Conservation (phyloP, 805 yeast genomes). For the Zygotorulaspora sp. region DNA sequence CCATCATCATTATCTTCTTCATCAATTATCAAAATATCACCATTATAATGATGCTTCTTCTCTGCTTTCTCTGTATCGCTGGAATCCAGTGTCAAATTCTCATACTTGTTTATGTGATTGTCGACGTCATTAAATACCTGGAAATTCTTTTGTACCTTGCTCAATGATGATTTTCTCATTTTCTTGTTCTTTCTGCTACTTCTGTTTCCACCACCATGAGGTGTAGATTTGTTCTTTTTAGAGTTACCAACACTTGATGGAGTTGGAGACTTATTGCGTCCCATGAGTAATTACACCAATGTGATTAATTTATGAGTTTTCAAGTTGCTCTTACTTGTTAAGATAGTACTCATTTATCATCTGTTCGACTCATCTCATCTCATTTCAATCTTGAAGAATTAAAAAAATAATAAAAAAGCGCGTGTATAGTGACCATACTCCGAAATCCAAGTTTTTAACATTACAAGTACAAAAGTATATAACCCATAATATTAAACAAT, state of each 20-base stretch:
- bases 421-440: slow-evolving; percentile 7
- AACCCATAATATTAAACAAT: background rate
- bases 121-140: slow-evolving; percentile 27
- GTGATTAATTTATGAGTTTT: no score
- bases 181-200: slow-evolving; percentile 16
- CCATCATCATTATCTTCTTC: slow-evolving; percentile 19
- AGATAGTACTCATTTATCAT: background rate
- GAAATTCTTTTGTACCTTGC: slow-evolving; percentile 28
- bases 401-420: background rate
- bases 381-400: slow-evolving; percentile 3
- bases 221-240: slow-evolving; percentile 6
- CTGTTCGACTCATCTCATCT: slow-evolving; percentile 6
- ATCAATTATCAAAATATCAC: slow-evolving; percentile 11
- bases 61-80: slow-evolving; percentile 4
- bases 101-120: slow-evolving; percentile 29
- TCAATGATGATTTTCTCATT: slow-evolving; percentile 34
- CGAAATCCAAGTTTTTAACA: no score
- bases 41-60: slow-evolving; percentile 9
- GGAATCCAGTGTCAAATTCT: slow-evolving; percentile 18
- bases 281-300: slow-evolving; percentile 4
- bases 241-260: slow-evolving; percentile 3
- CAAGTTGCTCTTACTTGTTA: no score
- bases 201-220: slow-evolving; percentile 9
- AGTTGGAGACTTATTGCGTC: slow-evolving; percentile 11
- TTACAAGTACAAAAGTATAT: background rate